These are phyloP conservation scores for Pisolithus microcarpus DNA, from an alignment of 768 basidiomycete genomes.

Conservation along the genomic window DNA sequence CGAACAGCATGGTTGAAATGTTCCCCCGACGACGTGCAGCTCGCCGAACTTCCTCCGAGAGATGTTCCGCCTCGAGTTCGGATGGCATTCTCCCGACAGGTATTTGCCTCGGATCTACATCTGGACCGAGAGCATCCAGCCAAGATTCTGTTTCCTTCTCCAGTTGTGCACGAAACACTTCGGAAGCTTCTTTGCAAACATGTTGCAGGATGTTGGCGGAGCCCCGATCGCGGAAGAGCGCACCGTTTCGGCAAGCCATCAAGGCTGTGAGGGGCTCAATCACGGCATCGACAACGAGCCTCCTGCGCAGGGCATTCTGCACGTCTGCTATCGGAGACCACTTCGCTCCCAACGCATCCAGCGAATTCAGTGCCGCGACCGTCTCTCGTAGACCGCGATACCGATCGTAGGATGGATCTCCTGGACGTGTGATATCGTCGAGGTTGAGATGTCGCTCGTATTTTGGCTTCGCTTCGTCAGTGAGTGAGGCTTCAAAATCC, in stretches of 20 bases:
- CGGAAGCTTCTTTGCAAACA: slow-evolving; percentile 68
- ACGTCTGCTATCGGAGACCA: slow-evolving; percentile 65
- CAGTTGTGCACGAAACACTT: slow-evolving; percentile 49
- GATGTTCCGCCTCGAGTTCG: slow-evolving; percentile 35
- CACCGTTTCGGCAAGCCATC: slow-evolving; percentile 73
- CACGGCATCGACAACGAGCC: slow-evolving; percentile 73
- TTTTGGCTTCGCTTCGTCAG: slow-evolving; percentile 26
- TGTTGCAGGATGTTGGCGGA: slow-evolving; percentile 39
- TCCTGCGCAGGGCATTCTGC: slow-evolving; percentile 65
- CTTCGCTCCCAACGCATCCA: slow-evolving; percentile 48
- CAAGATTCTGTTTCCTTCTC: slow-evolving; percentile 31
- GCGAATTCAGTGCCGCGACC: slow-evolving; percentile 51
- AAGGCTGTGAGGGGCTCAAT: slow-evolving; percentile 86
- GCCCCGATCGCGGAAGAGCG: slow-evolving; percentile 43
- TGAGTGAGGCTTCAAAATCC: slow-evolving; percentile 53
- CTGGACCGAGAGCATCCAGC: slow-evolving; percentile 18
- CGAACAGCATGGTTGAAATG: slow-evolving; percentile 74
- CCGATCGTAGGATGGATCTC: slow-evolving; percentile 30
- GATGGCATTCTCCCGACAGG: slow-evolving; percentile 37
- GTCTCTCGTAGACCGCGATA: slow-evolving; percentile 65
- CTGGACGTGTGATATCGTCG: slow-evolving; percentile 42
- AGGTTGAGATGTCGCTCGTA: slow-evolving; percentile 40
- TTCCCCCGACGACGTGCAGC: slow-evolving; percentile 51
- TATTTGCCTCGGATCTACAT: slow-evolving; percentile 18
- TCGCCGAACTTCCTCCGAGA: slow-evolving; percentile 51